phyloP scores from a whole-genome alignment of 2,329 filamentous ascomycete species.

The Aureobasidium sp. region DNA sequence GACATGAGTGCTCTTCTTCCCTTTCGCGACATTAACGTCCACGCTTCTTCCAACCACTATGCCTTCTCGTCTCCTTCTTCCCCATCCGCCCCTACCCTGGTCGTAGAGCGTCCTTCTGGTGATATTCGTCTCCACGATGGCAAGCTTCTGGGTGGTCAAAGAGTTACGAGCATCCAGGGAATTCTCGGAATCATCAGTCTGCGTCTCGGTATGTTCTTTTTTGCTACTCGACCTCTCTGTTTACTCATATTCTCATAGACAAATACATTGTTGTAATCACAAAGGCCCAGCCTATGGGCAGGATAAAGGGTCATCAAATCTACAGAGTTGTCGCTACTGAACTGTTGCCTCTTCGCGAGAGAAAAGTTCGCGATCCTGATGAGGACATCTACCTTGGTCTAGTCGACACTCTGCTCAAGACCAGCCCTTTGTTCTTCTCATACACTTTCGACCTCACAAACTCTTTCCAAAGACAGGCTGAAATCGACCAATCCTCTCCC shows the following conservation, averaged over 20 bases:
- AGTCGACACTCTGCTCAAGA: constrained; percentile 83
- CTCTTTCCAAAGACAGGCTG: constrained; percentile 91
- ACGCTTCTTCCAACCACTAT: constrained; percentile 92
- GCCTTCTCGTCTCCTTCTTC: constrained; percentile 97
- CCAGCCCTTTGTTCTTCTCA: constrained; percentile 96
- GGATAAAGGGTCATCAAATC: constrained; percentile 95
- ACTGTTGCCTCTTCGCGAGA: constrained; percentile 93
- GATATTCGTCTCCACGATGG: constrained; percentile 89
- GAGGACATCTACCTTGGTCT: constrained; percentile 92
- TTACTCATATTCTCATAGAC: constrained; percentile 61
- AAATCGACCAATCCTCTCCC: constrained; percentile 66
- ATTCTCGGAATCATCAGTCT: constrained; percentile 96
- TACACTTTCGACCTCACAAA: constrained; percentile 98
- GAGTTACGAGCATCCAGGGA: constrained; percentile 94
- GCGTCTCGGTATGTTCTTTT: constrained; percentile 74
- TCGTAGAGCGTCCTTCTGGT: constrained; percentile 92
- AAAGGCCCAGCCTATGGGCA: constrained; percentile 90
- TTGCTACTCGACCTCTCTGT: background rate
- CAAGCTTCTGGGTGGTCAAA: constrained; percentile 77
- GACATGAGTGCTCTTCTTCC: constrained; percentile 66
- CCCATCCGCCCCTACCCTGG: constrained; percentile 85
- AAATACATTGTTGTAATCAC: constrained; percentile 98
- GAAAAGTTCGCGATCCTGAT: constrained; percentile 89
- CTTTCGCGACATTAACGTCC: constrained; percentile 97
- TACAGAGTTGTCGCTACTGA: constrained; percentile 95